Evolutionary conservation across 2,329 filamentous ascomycete species (phyloP).

Genomic region (Byssoonygena ceratinophila): DNA sequence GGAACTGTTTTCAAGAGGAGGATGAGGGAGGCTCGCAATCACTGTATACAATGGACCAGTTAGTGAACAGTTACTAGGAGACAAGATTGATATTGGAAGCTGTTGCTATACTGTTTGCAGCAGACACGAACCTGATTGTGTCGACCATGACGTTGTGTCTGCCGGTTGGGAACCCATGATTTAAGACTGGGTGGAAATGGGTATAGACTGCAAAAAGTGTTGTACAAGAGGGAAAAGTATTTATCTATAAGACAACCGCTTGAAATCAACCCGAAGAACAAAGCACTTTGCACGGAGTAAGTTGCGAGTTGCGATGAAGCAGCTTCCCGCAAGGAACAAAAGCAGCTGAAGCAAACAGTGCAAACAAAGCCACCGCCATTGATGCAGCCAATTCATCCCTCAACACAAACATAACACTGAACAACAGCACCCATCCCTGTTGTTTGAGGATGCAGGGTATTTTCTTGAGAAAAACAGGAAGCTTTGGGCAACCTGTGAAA

Average conservation of each 20-base stretch:
- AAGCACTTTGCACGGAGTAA: not conserved
- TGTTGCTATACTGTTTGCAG: too few relatives aligned
- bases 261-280: not conserved
- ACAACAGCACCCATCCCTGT: not conserved
- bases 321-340: not conserved
- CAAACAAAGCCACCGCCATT: not conserved
- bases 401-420: not conserved
- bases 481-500: not conserved
- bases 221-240: not conserved
- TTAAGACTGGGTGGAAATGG: not conserved
- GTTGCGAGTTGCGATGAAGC: too few relatives aligned
- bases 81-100: too few relatives aligned
- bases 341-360: not conserved
- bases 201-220: too few relatives aligned
- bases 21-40: conserved; percentile 52
- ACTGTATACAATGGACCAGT: conserved; percentile 37
- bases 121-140: conserved; percentile 26
- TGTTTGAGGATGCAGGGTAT: not conserved
- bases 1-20: conserved; percentile 49
- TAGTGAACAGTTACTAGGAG: not conserved
- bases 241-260: not conserved
- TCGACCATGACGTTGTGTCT: conserved; percentile 25
- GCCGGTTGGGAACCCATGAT: conserved; percentile 14
- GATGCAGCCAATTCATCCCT: not conserved
- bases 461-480: not conserved